Evolutionary conservation across 768 basidiomycete genomes (phyloP), one percentile per base, ranked within the genome.

Genomic region (Mycena latifolia): DNA sequence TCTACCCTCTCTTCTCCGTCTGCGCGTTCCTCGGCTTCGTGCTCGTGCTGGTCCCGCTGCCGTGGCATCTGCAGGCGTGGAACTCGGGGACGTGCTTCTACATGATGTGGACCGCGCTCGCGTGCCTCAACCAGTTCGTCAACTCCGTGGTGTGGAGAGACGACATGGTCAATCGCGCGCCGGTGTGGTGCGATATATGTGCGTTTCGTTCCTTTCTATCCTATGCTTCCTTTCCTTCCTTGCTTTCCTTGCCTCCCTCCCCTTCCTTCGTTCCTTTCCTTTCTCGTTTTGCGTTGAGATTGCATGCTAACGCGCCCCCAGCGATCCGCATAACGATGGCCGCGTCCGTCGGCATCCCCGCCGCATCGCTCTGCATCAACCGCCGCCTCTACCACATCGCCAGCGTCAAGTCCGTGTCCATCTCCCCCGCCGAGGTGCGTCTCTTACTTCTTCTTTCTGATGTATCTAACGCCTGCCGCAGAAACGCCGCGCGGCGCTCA

Each of bases 141-240:
- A 87, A 90, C 72, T 92, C 89, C 88, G 75, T 74, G 5, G 43
- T 45, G 8, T 45, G 43, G 43, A 20, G 15, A 54, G 80, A 80
- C 24, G 82, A 80, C 65, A 67, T 74, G 9, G 56, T 72, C 8
- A 78, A 86, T 62, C 54, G n/a, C 18, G 78, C 81, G 0, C 87
- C 86, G 0, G 77, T 87, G 9, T 91, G 87, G 87, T 91, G 90
- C 66, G 90, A 92, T 60, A 90, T 92, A 18, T 77, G 90, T 91
- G 50, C 50, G 78, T 73, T 14, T 22, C 54, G 55, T 45, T 14
- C 55, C 24, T 15, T 31, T 76, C 18, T 69, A 5, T 39, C n/a
- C n/a, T n/a, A n/a, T n/a, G n/a, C 39, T 39, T 18, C 10, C 8
- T 17, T 9, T 17, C 8, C 7, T 5, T 14, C 5, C 37, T 14